Evolutionary conservation across 2,329 filamentous ascomycete species (phyloP).

Genomic region (Hypoxylon sp.): DNA sequence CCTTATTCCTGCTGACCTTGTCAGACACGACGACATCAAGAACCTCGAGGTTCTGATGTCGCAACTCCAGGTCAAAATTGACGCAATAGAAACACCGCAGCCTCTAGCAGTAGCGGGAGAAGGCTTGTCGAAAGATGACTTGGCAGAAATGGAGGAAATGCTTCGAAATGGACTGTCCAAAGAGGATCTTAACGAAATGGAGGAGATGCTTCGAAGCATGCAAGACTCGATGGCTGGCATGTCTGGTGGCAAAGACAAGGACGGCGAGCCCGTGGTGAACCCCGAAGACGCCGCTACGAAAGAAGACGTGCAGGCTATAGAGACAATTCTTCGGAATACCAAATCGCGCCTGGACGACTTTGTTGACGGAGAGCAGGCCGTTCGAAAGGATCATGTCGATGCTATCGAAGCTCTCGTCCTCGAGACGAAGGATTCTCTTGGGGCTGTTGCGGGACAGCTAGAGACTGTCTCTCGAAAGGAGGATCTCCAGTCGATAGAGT

Average conservation of each 20-base stretch:
- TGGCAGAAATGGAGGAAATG: constrained; percentile 39
- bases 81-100: constrained; percentile 73
- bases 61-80: constrained; percentile 85
- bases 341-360: constrained; percentile 87
- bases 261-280: constrained; percentile 44
- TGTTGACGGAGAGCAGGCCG: constrained; percentile 77
- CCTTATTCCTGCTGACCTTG: constrained; percentile 62
- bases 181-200: constrained; percentile 61
- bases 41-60: constrained; percentile 86
- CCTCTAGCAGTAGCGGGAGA: constrained; percentile 51
- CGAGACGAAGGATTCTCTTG: constrained; percentile 80
- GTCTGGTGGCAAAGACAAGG: constrained; percentile 39
- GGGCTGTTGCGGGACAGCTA: constrained; percentile 73
- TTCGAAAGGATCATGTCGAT: constrained; percentile 74
- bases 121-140: constrained; percentile 37
- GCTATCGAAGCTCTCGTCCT: constrained; percentile 74
- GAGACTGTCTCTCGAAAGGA: constrained; percentile 80
- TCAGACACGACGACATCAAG: constrained; percentile 81
- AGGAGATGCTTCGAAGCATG: constrained; percentile 63
- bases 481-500: constrained; percentile 81
- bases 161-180: constrained; percentile 56
- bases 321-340: constrained; percentile 88
- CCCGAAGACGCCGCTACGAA: constrained; percentile 70
- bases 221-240: constrained; percentile 54
- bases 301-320: constrained; percentile 90